Evolutionary conservation across 331 rosid species (phyloP), one percentile per base, ranked within the genome.

Genomic region (Erythrophleum ivorense): DNA sequence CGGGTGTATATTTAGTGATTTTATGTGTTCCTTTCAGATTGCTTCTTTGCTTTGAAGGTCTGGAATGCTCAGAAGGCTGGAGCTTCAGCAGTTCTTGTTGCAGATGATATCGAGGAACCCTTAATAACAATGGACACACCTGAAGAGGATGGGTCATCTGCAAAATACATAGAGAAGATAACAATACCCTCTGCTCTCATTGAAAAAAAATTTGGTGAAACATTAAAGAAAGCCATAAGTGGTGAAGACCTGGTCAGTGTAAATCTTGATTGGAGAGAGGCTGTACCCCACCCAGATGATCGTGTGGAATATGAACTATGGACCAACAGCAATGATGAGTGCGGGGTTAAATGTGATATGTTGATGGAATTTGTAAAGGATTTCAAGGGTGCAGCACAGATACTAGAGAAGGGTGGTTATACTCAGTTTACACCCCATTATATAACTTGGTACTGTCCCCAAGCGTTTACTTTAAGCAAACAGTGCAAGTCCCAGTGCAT

Each of bases 1-100:
- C 3, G n/a, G 54, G 53, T 12, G 73, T 65, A 36, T 60, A 83
- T 52, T 75, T 21, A 75, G 58, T 48, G 71, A 6, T 69, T 58
- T 60, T 43, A 33, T 54, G 3, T 82, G 71, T 82, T 88, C 75
- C 76, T 86, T 88, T 84, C 89, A 96, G 98, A 71, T 94, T 96
- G 99, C 86, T 96, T 96, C 85, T 96, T 96, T 81, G 98, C 99
- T 64, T 84, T 94, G 87, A 96, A 96, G 90, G 99, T 92, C 21
- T 96, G 97, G 99, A 96, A 96, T 86, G 99, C 99, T 80, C 99
- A 96, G 88, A 94, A 91, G 84, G 99, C 97, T 13, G 99, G 99
- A 71, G 99, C 98, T 75, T 91, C 97, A 81, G 98, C 99, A 75
- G 99, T 96, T 87, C 99, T 96, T 79, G 97, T 96, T 33, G 97